phyloP scores from a whole-genome alignment of 2,329 filamentous ascomycete genomes.

The Penicillium sp. region DNA sequence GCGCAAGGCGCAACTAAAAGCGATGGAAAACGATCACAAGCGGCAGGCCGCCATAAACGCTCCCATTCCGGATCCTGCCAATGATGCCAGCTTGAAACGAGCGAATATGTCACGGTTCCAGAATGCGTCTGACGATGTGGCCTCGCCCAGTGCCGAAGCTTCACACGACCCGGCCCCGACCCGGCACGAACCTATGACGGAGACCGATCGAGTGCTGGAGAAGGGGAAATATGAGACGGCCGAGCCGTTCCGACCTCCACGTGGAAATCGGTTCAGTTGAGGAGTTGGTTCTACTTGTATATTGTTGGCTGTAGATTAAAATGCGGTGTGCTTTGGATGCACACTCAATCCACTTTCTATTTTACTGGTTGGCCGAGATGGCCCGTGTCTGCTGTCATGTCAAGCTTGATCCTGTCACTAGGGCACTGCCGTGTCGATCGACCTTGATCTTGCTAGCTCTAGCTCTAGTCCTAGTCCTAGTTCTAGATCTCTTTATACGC shows the following conservation, averaged over 20 bases:
- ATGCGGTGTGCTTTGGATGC: background rate
- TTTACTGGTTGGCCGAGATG: background rate
- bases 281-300: background rate
- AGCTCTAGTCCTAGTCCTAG: too few relatives aligned
- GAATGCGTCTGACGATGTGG: conserved; percentile 51
- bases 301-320: background rate
- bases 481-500: too few relatives aligned
- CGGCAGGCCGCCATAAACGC: conserved; percentile 31
- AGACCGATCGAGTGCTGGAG: conserved; percentile 67
- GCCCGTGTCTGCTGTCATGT: background rate
- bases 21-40: conserved; percentile 40
- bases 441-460: background rate
- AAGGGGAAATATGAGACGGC: conserved; percentile 90
- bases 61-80: conserved; percentile 21
- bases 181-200: conserved; percentile 74
- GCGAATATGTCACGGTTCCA: conserved; percentile 36
- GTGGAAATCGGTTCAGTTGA: conserved; percentile 82
- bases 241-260: conserved; percentile 74
- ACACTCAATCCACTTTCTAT: conserved; percentile 6
- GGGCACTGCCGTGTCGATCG: background rate
- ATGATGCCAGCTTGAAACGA: conserved; percentile 40
- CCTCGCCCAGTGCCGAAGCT: conserved; percentile 73
- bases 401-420: background rate
- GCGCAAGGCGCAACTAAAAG: conserved; percentile 49
- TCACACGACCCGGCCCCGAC: conserved; percentile 83